Evolutionary conservation across 805 yeast species (phyloP).

Genomic region (Lipomyces anomalus): DNA sequence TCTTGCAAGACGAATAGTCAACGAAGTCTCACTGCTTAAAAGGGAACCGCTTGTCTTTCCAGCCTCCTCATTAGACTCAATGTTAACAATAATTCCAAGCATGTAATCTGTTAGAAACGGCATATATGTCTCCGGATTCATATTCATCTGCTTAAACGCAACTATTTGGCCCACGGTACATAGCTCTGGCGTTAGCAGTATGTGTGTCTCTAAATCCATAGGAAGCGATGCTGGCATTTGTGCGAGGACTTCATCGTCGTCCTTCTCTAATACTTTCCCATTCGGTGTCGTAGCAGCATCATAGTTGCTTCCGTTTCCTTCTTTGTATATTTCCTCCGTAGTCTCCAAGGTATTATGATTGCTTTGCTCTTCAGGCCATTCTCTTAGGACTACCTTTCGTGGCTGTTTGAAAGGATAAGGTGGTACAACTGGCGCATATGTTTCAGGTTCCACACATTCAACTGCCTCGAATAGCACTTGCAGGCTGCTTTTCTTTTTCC

Average conservation of each 20-base stretch:
- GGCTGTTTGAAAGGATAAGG: conserved; percentile 20
- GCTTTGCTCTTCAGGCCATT: not conserved
- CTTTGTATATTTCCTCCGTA: not conserved
- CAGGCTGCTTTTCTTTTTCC: not conserved
- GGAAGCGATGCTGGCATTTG: not conserved
- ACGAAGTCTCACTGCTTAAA: not conserved
- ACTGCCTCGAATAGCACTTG: conserved; percentile 8
- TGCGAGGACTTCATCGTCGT: not conserved
- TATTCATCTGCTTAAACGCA: not conserved
- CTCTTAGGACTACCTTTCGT: not conserved
- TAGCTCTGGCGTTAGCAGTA: not conserved
- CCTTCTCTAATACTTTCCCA: no score
- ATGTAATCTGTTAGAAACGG: not conserved
- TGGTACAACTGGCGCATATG: conserved; percentile 6
- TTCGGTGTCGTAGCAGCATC: no score
- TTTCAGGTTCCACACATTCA: conserved; percentile 10
- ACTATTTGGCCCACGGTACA: not conserved
- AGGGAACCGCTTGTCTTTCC: no score
- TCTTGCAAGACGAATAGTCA: not conserved
- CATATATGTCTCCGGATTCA: not conserved
- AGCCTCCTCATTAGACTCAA: not conserved
- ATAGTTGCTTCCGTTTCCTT: no score
- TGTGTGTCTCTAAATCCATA: no score
- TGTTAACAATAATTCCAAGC: not conserved
- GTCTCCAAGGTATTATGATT: not conserved